Evolutionary conservation across 78 protist species (phyloP).

Genomic region (Guillardia theta): DNA sequence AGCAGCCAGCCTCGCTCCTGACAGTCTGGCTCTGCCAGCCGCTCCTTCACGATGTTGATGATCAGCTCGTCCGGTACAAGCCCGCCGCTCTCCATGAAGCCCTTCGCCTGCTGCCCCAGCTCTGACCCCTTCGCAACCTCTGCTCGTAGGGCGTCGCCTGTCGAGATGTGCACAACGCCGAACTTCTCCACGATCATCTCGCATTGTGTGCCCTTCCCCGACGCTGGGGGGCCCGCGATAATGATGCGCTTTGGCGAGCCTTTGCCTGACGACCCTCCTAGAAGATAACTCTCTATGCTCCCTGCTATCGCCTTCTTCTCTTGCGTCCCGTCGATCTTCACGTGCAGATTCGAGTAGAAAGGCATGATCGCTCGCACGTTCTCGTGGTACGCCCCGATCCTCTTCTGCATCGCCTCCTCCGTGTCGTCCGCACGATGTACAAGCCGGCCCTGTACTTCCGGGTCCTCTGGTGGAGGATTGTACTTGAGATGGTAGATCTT

Average conservation of each 20-base stretch:
- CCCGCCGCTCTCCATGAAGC: slow-evolving; percentile 38
- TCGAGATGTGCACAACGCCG: slow-evolving; percentile 65
- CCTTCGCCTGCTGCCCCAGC: slow-evolving; percentile 50
- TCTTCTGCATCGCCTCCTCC: slow-evolving; percentile 24
- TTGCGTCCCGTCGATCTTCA: background rate
- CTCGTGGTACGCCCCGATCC: slow-evolving; percentile 53
- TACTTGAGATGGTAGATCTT: slow-evolving; percentile 63
- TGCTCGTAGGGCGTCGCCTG: slow-evolving; percentile 70
- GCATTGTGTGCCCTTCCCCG: slow-evolving; percentile 77
- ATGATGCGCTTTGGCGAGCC: slow-evolving; percentile 42
- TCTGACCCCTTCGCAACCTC: background rate
- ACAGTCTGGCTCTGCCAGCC: slow-evolving; percentile 37
- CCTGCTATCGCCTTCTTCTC: background rate
- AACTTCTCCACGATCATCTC: slow-evolving; percentile 37
- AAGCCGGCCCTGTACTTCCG: background rate
- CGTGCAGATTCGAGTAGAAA: background rate
- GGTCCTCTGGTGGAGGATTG: slow-evolving; percentile 26
- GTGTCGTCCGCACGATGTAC: slow-evolving; percentile 51
- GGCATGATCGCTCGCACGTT: background rate
- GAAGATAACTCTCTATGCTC: background rate
- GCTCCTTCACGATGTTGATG: slow-evolving; percentile 31
- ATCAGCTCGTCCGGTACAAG: slow-evolving; percentile 71
- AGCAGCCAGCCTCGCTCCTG: slow-evolving; percentile 62
- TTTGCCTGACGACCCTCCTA: background rate
- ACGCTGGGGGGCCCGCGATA: slow-evolving; percentile 66